Evolutionary conservation across 805 yeast species (phyloP), one percentile per base, ranked within the genome.

Genomic region (Candida ipomoeae): DNA sequence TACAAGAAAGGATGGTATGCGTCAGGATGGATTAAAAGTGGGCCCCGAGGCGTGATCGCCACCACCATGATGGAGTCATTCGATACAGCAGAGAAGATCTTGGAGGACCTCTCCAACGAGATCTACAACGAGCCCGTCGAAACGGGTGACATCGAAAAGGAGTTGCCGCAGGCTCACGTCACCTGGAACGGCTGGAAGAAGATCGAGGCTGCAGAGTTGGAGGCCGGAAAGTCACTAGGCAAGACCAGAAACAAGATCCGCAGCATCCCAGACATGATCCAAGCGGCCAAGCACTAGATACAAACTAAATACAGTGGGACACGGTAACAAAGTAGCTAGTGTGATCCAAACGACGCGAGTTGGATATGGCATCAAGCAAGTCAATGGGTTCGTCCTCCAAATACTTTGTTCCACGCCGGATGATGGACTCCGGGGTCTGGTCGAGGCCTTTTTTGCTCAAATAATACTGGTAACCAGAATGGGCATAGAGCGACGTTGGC

Each of bases 11-110:
- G 89, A 0, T 69, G 89, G 51, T 92, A 90, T 59, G 83, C 87
- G 2, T 73, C 90, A 7, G 99, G 99, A 0, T 94, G 99, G 99
- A 84, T 90, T 43, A 82, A 86, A 50, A 83, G 80, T 46, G 96
- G 96, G 0, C 87, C 96, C 6, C 78, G 79, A 29, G 99, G 99
- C 1, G 95, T 89, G 3, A 94, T 94, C 56, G 95, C 96, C 15
- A 78, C 88, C 13, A 89, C 98, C 0, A 87, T 92, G 85, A 79
- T 85, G 77, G 90, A 87, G 52, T 81, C 97, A 0, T 84, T 84
- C 55, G 78, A 81, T 7, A 84, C 92, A 0, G 92, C 89, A 0
- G 88, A 82, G 26, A 69, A 75, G 11, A 73, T 94, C 0, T 60
- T 82, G 15, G 70, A 75, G 35, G 96, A 89, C 58, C 67, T 78